phyloP scores from a whole-genome alignment of 306 rosid species.

The Corylus americana region DNA sequence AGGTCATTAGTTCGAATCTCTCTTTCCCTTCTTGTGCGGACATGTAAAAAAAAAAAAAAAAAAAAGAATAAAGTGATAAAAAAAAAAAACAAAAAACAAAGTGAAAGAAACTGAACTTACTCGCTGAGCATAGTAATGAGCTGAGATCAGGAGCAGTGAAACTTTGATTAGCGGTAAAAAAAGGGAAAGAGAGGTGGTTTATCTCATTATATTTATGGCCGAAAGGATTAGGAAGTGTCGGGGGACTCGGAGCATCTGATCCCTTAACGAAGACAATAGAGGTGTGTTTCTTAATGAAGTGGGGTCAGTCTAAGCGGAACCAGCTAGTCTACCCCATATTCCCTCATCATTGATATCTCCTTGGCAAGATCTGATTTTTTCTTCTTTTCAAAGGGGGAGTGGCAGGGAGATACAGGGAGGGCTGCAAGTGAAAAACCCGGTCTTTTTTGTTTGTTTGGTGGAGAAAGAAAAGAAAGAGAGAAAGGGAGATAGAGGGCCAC shows the following conservation, averaged over 20 bases:
- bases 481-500: constrained; percentile 16
- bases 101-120: too few relatives aligned
- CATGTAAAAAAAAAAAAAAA: too few relatives aligned
- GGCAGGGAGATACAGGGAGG: constrained; percentile 10
- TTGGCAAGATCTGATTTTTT: constrained; percentile 62
- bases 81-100: too few relatives aligned
- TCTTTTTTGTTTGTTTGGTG: constrained; percentile 41
- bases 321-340: constrained; percentile 50
- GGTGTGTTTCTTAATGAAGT: constrained; percentile 31
- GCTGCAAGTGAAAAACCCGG: constrained; percentile 25
- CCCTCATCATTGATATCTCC: constrained; percentile 34
- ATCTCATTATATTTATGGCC: neutral
- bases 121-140: too few relatives aligned
- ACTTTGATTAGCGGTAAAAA: neutral
- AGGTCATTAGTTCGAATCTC: too few relatives aligned
- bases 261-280: constrained; percentile 17
- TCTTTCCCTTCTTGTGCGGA: fast-evolving
- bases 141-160: too few relatives aligned
- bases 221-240: neutral
- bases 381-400: constrained; percentile 18
- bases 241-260: constrained; percentile 11
- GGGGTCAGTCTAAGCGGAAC: constrained; percentile 47
- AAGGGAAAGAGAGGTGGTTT: neutral
- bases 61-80: too few relatives aligned
- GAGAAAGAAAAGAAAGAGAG: constrained; percentile 6